Evolutionary conservation across 208 protist species (phyloP).

Genomic region (Trypanosoma cruzi): DNA sequence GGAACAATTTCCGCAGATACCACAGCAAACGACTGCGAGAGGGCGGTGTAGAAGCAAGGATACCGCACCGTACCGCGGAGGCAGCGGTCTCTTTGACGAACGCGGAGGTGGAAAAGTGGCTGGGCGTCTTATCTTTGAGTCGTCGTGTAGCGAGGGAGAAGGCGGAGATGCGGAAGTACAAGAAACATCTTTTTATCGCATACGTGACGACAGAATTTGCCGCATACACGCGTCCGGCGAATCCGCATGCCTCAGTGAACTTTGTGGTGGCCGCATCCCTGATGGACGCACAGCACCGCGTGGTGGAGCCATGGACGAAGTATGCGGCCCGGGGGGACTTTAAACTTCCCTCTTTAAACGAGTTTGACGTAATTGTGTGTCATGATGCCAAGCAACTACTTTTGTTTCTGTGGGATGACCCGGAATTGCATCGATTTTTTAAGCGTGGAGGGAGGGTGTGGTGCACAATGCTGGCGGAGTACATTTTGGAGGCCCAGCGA

Average conservation of each 20-base stretch:
- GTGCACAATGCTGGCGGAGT: conserved; percentile 88
- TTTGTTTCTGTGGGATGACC: conserved; percentile 58
- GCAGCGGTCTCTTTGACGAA: neutral
- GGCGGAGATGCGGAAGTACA: conserved; percentile 53
- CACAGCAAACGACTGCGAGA: conserved; percentile 38
- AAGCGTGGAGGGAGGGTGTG: conserved; percentile 81
- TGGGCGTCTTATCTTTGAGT: conserved; percentile 35
- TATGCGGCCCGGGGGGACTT: conserved; percentile 60
- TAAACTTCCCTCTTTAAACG: conserved; percentile 57
- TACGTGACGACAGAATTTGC: conserved; percentile 70
- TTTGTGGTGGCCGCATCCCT: conserved; percentile 63
- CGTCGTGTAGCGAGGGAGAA: conserved; percentile 50
- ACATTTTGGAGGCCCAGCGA: conserved; percentile 76
- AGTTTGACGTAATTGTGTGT: conserved; percentile 72
- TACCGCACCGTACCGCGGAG: neutral
- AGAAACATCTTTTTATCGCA: conserved; percentile 58
- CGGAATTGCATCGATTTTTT: conserved; percentile 64
- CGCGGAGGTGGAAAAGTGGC: conserved; percentile 57
- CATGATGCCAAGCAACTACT: conserved; percentile 81
- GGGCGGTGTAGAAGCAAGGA: neutral
- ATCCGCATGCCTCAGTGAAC: conserved; percentile 59
- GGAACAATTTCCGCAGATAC: conserved; percentile 50
- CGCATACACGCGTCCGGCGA: conserved; percentile 55
- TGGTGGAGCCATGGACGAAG: conserved; percentile 72
- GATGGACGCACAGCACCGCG: conserved; percentile 39